Conservation (phyloP, 331 rosid genomes). For the Quercus lobata region DNA sequence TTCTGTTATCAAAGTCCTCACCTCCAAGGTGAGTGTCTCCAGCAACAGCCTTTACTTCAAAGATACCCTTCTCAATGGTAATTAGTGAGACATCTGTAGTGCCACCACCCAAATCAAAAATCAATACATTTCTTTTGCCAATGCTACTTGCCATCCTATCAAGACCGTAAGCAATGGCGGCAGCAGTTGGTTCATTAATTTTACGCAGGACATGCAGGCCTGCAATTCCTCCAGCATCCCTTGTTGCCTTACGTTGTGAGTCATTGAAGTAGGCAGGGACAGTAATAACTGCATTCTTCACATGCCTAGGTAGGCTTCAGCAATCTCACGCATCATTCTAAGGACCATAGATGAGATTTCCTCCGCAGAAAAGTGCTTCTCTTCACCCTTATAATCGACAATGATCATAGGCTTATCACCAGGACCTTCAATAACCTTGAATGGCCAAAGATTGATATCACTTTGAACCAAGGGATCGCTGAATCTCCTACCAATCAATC, state of each 20-base stretch:
- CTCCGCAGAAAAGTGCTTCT: too few relatives aligned
- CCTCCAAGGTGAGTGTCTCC: not conserved
- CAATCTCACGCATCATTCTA: too few relatives aligned
- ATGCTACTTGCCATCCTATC: constrained; percentile 14
- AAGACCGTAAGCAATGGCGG: constrained; percentile 48
- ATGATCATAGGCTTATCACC: too few relatives aligned
- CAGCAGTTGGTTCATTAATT: constrained; percentile 51
- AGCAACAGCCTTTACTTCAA: not conserved
- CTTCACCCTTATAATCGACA: too few relatives aligned
- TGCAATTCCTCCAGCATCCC: constrained; percentile 29
- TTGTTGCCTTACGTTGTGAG: constrained; percentile 46
- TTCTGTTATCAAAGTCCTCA: too few relatives aligned
- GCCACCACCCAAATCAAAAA: not conserved
- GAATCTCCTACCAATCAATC: too few relatives aligned
- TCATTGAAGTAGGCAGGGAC: constrained; percentile 31
- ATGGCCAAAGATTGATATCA: too few relatives aligned
- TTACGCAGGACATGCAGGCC: constrained; percentile 37
- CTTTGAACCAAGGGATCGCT: too few relatives aligned
- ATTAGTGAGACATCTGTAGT: not conserved
- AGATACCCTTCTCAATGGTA: not conserved
- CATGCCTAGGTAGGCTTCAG: too few relatives aligned
- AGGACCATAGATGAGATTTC: too few relatives aligned
- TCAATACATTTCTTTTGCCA: not conserved
- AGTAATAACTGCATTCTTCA: constrained; percentile 15
- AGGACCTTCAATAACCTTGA: too few relatives aligned